phyloP scores from a whole-genome alignment of 306 rosid species.

The Rubus parviflorus region DNA sequence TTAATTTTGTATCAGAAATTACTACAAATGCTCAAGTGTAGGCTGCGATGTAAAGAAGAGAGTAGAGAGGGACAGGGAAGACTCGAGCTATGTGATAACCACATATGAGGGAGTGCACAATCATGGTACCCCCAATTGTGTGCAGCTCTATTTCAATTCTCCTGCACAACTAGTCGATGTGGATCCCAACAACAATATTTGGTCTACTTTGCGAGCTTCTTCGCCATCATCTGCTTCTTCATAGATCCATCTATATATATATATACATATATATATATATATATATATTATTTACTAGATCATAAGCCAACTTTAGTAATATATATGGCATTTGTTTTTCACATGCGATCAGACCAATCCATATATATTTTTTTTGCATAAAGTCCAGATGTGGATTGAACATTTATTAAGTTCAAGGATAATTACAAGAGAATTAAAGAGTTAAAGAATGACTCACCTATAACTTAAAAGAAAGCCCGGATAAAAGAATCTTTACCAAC shows the following conservation, averaged over 20 bases:
- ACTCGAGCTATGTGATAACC: conserved; percentile 72
- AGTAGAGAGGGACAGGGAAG: conserved; percentile 78
- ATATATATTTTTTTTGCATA: no score
- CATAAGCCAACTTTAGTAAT: no score
- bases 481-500: no score
- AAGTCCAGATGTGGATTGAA: no score
- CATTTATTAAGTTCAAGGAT: no score
- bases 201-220: neutral
- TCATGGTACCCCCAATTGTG: conserved; percentile 53
- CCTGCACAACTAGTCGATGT: neutral
- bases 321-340: no score
- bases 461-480: no score
- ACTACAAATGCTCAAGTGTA: conserved; percentile 73
- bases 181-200: neutral
- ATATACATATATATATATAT: no score
- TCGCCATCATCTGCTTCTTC: neutral
- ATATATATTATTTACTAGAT: no score
- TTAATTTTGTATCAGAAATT: conserved; percentile 48
- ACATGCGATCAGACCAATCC: no score
- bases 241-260: neutral
- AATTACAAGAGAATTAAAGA: no score
- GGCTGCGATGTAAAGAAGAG: conserved; percentile 82
- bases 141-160: neutral
- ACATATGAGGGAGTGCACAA: conserved; percentile 80
- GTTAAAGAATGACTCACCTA: no score